Evolutionary conservation across 176 grass and related monocot species (phyloP).

Genomic region (Eragrostis nindensis): DNA sequence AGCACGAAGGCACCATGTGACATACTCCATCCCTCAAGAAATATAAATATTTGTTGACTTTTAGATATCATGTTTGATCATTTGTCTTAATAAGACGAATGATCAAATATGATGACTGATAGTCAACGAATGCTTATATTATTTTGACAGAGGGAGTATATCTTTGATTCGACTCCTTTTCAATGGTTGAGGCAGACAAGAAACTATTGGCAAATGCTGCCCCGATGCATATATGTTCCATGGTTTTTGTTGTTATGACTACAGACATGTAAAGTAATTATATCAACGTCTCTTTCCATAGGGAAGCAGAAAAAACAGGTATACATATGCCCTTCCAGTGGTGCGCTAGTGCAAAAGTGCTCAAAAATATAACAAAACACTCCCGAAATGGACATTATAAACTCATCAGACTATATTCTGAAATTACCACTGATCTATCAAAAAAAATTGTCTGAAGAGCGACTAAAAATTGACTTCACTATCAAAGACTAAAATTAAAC

Average conservation of each 20-base stretch:
- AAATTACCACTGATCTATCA: conserved; percentile 3
- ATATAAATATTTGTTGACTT: no score
- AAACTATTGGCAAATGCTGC: neutral
- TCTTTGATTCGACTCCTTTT: no score
- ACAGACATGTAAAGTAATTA: no score
- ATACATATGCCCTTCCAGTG: neutral
- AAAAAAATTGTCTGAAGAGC: neutral
- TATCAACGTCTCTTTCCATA: neutral
- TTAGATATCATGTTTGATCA: no score
- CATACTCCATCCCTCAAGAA: no score
- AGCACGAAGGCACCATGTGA: no score
- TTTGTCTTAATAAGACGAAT: no score
- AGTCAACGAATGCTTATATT: no score
- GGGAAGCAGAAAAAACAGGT: neutral
- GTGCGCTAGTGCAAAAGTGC: neutral
- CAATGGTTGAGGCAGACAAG: no score
- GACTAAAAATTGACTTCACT: neutral
- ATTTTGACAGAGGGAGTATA: no score
- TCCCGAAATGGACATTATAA: neutral
- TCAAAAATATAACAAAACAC: neutral
- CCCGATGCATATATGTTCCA: neutral
- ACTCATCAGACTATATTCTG: conserved; percentile 18
- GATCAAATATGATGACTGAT: no score
- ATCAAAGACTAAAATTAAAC: neutral
- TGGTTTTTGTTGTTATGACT: neutral